A percentile compares a stretch with the other conserved stretches of the same genome.
These are phyloP conservation scores for Spiraea crenata DNA, from an alignment of 331 rosid genomes.

Conservation along the genomic window DNA sequence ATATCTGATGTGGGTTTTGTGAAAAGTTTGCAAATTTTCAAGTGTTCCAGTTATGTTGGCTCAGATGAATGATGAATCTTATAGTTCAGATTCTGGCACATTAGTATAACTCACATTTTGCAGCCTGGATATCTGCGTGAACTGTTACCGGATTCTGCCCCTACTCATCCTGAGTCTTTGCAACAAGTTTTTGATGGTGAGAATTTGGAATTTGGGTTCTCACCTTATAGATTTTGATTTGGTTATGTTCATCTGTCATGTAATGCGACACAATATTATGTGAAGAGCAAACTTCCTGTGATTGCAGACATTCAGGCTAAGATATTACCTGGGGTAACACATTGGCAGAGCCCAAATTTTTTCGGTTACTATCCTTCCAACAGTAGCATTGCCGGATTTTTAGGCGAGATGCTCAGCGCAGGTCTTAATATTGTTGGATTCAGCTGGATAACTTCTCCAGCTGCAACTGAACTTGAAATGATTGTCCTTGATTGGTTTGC, in stretches of 20 bases:
- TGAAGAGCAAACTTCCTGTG: conserved; percentile 17
- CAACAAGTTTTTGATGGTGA: conserved; percentile 67
- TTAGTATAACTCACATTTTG: conserved; percentile 18
- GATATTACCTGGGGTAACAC: conserved; percentile 96
- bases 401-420: conserved; percentile 98
- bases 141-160: conserved; percentile 85
- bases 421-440: conserved; percentile 89
- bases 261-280: conserved; percentile 25
- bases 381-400: conserved; percentile 90
- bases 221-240: neutral
- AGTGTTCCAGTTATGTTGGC: neutral
- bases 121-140: conserved; percentile 87
- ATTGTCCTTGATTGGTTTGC: conserved; percentile 94
- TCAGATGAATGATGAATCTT: neutral
- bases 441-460: conserved; percentile 96
- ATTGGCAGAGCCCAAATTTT: conserved; percentile 97
- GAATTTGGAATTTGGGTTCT: conserved; percentile 16
- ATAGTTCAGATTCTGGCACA: neutral
- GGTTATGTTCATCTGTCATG: too few relatives aligned
- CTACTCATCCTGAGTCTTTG: conserved; percentile 60
- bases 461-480: conserved; percentile 95
- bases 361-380: conserved; percentile 92
- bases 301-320: conserved; percentile 73
- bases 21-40: neutral
- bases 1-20: neutral